These are phyloP conservation scores for Phytophthora lateralis DNA, from an alignment of 352 stramenopile species.

Conservation along the genomic window DNA sequence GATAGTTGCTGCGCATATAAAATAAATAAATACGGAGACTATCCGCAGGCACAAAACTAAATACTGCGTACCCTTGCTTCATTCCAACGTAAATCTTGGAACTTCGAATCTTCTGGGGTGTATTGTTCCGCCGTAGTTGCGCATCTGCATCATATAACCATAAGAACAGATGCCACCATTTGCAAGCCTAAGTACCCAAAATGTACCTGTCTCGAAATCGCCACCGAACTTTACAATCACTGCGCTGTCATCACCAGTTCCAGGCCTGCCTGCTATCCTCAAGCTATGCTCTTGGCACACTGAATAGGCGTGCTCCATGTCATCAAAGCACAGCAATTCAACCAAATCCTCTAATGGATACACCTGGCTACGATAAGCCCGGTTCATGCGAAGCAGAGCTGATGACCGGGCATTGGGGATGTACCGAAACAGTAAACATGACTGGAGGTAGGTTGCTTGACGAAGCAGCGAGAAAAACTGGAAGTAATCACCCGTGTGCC, in stretches of 20 bases:
- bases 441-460: slow-evolving; percentile 80
- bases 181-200: neutral
- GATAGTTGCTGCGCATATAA: slow-evolving; percentile 50
- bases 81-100: slow-evolving; percentile 77
- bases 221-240: slow-evolving; percentile 77
- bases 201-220: slow-evolving; percentile 75
- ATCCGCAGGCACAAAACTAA: slow-evolving; percentile 1
- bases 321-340: slow-evolving; percentile 81
- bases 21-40: neutral
- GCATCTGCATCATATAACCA: slow-evolving; percentile 43
- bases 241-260: slow-evolving; percentile 45
- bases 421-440: slow-evolving; percentile 85
- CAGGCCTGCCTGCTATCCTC: slow-evolving; percentile 49
- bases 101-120: slow-evolving; percentile 53
- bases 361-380: slow-evolving; percentile 67
- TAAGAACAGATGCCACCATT: slow-evolving; percentile 4
- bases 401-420: slow-evolving; percentile 76
- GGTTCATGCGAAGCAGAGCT: slow-evolving; percentile 82
- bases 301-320: slow-evolving; percentile 67
- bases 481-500: slow-evolving; percentile 85
- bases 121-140: slow-evolving; percentile 73
- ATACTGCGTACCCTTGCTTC: slow-evolving; percentile 75
- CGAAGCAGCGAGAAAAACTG: slow-evolving; percentile 83
- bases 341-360: slow-evolving; percentile 72
- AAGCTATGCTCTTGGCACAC: slow-evolving; percentile 78